A percentile compares a stretch with the other conserved stretches of the same genome.
These are phyloP conservation scores for Colletotrichum lindemuthianum DNA, from an alignment of 2,329 filamentous ascomycete genomes.

Conservation along the genomic window DNA sequence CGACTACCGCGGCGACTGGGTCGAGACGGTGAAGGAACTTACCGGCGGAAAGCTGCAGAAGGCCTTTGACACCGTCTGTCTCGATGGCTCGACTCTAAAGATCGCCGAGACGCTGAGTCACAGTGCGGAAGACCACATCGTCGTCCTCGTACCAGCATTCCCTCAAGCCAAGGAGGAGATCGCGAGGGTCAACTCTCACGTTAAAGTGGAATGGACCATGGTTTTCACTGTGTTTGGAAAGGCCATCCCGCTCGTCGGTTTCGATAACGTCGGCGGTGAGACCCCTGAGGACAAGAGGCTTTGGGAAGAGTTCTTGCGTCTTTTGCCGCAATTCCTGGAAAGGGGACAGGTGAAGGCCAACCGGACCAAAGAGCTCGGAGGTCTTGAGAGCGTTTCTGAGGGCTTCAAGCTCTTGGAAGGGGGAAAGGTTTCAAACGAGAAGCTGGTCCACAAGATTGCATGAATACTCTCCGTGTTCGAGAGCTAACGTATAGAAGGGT, in stretches of 20 bases:
- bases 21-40: conserved; percentile 33
- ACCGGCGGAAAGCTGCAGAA: conserved; percentile 13
- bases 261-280: conserved; percentile 13
- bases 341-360: neutral
- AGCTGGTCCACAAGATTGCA: conserved; percentile 7
- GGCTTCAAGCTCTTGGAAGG: conserved; percentile 3
- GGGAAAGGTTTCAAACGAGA: conserved; percentile 3
- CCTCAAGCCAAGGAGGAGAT: conserved; percentile 4
- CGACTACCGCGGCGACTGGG: conserved; percentile 51
- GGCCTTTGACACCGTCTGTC: conserved; percentile 45
- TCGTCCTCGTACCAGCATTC: conserved; percentile 36
- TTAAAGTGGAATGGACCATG: conserved; percentile 4
- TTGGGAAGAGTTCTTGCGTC: conserved; percentile 14
- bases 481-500: fast-evolving
- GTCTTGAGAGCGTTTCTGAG: neutral
- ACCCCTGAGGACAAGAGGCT: conserved; percentile 16
- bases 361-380: neutral
- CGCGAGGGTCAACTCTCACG: neutral
- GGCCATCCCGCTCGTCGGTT: neutral
- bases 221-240: conserved; percentile 9
- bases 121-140: conserved; percentile 41
- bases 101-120: conserved; percentile 40
- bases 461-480: neutral
- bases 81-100: conserved; percentile 41
- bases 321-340: neutral